Conservation (phyloP, 2,329 filamentous ascomycete species). For the Elsinoe necatrix region DNA sequence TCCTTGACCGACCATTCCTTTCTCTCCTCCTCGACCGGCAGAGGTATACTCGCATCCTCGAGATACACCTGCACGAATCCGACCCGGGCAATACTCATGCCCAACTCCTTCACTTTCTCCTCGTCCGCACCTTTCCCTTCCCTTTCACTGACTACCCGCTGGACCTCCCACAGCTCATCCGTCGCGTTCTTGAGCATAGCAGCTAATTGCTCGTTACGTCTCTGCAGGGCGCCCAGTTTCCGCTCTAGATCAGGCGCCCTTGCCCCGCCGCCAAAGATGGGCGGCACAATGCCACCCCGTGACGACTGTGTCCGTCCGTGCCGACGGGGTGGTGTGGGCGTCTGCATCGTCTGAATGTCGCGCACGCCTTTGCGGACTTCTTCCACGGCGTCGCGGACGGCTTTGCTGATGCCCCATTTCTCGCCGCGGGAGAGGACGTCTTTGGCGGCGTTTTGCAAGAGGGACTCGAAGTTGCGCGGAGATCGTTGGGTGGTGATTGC, state of each 20-base stretch:
- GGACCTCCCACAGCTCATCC: constrained; percentile 52
- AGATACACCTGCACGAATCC: constrained; percentile 46
- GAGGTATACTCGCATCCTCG: constrained; percentile 37
- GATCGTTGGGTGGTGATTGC: constrained; percentile 23
- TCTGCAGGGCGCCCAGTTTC: constrained; percentile 47
- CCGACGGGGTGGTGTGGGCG: constrained; percentile 27
- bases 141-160: constrained; percentile 38
- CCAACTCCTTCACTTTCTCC: constrained; percentile 34
- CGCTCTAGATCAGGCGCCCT: constrained; percentile 13
- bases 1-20: constrained; percentile 7
- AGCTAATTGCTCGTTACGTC: constrained; percentile 58
- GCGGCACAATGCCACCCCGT: background rate
- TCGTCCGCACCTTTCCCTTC: constrained; percentile 28
- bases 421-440: constrained; percentile 65
- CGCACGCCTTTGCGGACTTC: constrained; percentile 72
- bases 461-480: constrained; percentile 54
- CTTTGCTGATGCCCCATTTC: constrained; percentile 70
- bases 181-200: constrained; percentile 61
- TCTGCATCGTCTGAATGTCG: constrained; percentile 46
- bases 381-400: constrained; percentile 69
- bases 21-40: constrained; percentile 33
- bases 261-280: background rate
- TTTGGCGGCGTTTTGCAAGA: constrained; percentile 69
- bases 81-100: constrained; percentile 42
- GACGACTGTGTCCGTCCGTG: constrained; percentile 17